Conservation (phyloP, 108 stramenopile genomes). For the Licmophora abbreviata region DNA sequence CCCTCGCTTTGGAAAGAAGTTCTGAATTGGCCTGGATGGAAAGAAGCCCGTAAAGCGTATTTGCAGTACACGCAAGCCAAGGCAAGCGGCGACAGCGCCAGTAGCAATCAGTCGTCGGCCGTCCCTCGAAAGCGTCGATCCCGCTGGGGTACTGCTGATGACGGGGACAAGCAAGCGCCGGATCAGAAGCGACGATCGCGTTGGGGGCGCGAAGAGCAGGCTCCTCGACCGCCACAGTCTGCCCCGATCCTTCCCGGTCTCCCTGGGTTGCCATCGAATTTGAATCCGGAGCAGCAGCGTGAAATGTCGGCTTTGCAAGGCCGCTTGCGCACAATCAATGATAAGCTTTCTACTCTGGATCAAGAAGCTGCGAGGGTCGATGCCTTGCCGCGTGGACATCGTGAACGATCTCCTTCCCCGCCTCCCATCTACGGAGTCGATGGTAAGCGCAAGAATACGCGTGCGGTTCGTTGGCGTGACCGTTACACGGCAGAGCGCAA, state of each 20-base stretch:
- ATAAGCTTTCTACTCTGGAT: constrained; percentile 53
- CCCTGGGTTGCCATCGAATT: constrained; percentile 44
- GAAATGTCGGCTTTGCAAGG: constrained; percentile 34
- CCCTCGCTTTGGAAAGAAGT: constrained; percentile 81
- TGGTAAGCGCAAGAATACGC: constrained; percentile 93
- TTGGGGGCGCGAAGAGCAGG: constrained; percentile 47
- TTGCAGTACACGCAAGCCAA: constrained; percentile 23
- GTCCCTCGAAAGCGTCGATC: constrained; percentile 52
- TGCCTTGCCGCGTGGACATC: constrained; percentile 69
- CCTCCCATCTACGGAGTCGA: constrained; percentile 90
- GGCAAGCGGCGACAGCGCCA: constrained; percentile 12
- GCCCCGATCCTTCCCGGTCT: constrained; percentile 5
- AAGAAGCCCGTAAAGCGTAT: constrained; percentile 57
- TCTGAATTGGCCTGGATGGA: constrained; percentile 81
- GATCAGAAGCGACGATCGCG: constrained; percentile 51
- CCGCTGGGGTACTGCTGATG: constrained; percentile 36
- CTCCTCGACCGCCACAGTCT: constrained; percentile 4
- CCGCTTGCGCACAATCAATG: constrained; percentile 54
- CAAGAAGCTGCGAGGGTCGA: constrained; percentile 66
- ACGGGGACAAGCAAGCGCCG: background rate
- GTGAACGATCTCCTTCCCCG: constrained; percentile 78
- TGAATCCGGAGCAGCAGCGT: constrained; percentile 33
- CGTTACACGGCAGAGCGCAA: constrained; percentile 75
- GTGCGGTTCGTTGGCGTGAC: constrained; percentile 91
- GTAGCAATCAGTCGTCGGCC: background rate